Evolutionary conservation across 805 yeast genomes (phyloP), one percentile per base, ranked within the genome.

Genomic region (Tetrapisispora nanseiensis): DNA sequence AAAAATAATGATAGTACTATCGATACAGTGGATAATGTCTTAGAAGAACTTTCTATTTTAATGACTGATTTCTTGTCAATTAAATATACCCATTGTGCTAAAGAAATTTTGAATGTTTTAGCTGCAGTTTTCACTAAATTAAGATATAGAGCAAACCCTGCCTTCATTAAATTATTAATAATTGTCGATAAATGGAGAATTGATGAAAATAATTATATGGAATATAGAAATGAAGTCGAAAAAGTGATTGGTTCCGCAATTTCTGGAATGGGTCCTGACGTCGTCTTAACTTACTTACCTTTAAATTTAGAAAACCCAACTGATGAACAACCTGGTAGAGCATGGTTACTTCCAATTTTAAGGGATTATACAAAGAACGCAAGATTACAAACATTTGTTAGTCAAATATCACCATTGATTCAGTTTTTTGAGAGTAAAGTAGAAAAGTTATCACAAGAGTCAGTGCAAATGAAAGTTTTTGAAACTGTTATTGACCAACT

Each of bases 261-360:
- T 43, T 61, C 83, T 2, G 75, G 82, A 4, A 62, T 89, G 60
- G 98, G 98, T 2, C 96, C 97, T 9, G 94, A 83, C 51, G 76
- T 71, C 11, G 92, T 92, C 2, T 66, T 90, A 46, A 63, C 75
- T 36, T 67, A 74, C 4, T 69, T 92, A 27, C 97, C 99, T 6
- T 69, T 92, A 55, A 86, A 90, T 56, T 70, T 92, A 52, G 69
- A 71, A 24, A 72, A 73, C 36, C 76, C 81, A 5, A 60, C 66
- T 19, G 52, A 67, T 21, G 63, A 66, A 26, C 70, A 72, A 33
- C 73, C 80, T n/a, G 97, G 97, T 36, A 76, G 97, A 59, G 97
- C 97, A 36, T 92, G 97, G 97, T 57, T 92, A 52, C 72, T 92
- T 49, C 98, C 98, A 10, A 60, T 92, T 27, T 72, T 92, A 47